A percentile compares a stretch with the other conserved stretches of the same genome.
phyloP scores from a whole-genome alignment of 441 rosid genomes.

The Breynia disticha region DNA sequence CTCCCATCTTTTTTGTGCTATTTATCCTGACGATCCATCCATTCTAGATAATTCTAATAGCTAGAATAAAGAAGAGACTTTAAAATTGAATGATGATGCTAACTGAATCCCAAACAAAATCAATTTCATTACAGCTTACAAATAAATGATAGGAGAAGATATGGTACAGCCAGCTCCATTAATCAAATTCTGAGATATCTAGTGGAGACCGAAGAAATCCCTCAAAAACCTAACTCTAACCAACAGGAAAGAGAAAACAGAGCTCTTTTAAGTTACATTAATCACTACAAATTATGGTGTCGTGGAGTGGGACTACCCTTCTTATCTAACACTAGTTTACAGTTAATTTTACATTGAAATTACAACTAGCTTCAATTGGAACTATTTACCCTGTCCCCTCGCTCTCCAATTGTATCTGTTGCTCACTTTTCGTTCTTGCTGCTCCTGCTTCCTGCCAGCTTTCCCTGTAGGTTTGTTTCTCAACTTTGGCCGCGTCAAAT shows the following conservation, averaged over 20 bases:
- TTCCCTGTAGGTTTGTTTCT: conserved; percentile 25
- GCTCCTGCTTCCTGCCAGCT: conserved; percentile 22
- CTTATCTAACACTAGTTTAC: conserved; percentile 19
- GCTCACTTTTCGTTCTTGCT: conserved; percentile 26
- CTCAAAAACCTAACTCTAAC: not conserved
- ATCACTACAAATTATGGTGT: conserved; percentile 10
- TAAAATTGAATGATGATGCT: not conserved
- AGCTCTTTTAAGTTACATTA: conserved; percentile 6
- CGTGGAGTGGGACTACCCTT: conserved; percentile 1
- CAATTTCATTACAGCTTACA: too few relatives aligned
- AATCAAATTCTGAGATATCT: conserved; percentile 8
- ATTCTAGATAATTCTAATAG: too few relatives aligned
- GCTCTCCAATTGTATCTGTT: conserved; percentile 37
- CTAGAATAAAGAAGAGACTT: too few relatives aligned
- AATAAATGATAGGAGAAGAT: not conserved
- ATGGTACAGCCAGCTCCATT: conserved; percentile 9
- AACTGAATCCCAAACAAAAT: not conserved
- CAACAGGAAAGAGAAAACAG: too few relatives aligned
- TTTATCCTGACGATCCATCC: too few relatives aligned
- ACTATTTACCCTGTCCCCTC: conserved; percentile 37
- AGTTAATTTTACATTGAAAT: conserved; percentile 18
- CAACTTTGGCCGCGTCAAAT: conserved; percentile 21
- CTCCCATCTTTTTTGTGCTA: conserved; percentile 98
- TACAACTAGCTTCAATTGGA: conserved; percentile 1
- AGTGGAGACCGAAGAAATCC: not conserved